Conservation (phyloP, 73 alveolate genomes). For the Paramecium bursaria region DNA sequence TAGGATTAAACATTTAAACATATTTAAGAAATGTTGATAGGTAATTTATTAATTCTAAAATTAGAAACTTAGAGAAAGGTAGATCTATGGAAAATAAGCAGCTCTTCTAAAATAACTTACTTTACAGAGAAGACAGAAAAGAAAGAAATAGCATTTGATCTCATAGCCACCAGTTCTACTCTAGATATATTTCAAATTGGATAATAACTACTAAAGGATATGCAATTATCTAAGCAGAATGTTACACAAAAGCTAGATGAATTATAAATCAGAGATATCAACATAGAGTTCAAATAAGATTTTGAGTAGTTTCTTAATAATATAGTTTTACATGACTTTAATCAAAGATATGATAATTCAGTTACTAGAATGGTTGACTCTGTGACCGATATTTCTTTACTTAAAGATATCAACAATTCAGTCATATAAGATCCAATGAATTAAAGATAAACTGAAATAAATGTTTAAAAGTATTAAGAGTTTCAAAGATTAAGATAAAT, state of each 20-base stretch:
- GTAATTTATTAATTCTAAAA: no score
- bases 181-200: constrained; percentile 1
- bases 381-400: constrained; percentile 2
- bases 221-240: not conserved
- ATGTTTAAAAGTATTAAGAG: constrained; percentile 30
- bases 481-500: no score
- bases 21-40: not conserved
- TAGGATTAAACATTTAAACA: not conserved
- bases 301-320: constrained; percentile 16
- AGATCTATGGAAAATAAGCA: constrained; percentile 44
- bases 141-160: constrained; percentile 8
- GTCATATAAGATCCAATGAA: constrained; percentile 32
- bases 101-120: not conserved
- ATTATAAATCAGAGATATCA: not conserved
- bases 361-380: constrained; percentile 39
- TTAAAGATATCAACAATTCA: constrained; percentile 41
- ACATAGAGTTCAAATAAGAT: constrained; percentile 14
- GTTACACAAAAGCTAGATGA: not conserved
- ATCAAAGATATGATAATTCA: constrained; percentile 18
- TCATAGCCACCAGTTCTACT: not conserved
- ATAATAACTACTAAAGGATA: constrained; percentile 1
- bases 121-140: not conserved
- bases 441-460: constrained; percentile 1
- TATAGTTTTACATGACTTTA: not conserved
- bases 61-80: constrained; percentile 30